A percentile compares a stretch with the other conserved stretches of the same genome.
phyloP scores from a whole-genome alignment of 768 basidiomycete species.

The Amanita fuliginea region DNA sequence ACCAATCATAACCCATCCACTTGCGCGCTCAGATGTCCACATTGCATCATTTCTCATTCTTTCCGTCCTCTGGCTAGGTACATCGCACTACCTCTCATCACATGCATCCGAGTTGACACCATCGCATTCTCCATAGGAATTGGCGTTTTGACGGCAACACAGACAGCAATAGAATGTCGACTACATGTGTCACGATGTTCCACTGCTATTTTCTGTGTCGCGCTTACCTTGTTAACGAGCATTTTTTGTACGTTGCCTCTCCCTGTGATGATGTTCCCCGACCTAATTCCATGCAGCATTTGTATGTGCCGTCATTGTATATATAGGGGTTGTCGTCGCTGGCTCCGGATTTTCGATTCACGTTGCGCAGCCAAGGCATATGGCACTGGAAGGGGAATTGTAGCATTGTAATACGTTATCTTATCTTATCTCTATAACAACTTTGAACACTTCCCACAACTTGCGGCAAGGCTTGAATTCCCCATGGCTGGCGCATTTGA shows the following conservation, averaged over 20 bases:
- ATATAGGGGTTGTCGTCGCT: conserved; percentile 12
- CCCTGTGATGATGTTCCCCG: neutral
- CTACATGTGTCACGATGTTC: conserved; percentile 22
- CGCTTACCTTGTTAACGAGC: conserved; percentile 21
- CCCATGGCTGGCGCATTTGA: conserved; percentile 42
- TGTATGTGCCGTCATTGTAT: conserved; percentile 15
- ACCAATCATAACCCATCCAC: conserved; percentile 17
- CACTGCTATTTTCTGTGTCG: conserved; percentile 20
- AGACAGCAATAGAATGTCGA: conserved; percentile 20
- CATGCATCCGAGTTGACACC: neutral
- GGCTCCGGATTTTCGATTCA: conserved; percentile 19
- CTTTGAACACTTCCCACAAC: neutral
- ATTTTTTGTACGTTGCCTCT: conserved; percentile 16
- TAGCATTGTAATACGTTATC: conserved; percentile 1
- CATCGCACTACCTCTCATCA: neutral
- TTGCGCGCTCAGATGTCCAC: conserved; percentile 22
- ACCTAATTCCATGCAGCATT: conserved; percentile 10
- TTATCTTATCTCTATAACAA: conserved; percentile 1
- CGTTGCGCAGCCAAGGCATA: conserved; percentile 16
- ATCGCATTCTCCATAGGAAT: conserved; percentile 12
- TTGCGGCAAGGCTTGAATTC: neutral
- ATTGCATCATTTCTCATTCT: conserved; percentile 21
- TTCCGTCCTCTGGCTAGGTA: conserved; percentile 22
- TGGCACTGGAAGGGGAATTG: neutral
- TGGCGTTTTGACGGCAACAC: conserved; percentile 23